A percentile compares a stretch with the other conserved stretches of the same genome.
Evolutionary conservation across 1,284 basidiomycete genomes (phyloP).

Genomic region (Bondarzewia mesenterica): DNA sequence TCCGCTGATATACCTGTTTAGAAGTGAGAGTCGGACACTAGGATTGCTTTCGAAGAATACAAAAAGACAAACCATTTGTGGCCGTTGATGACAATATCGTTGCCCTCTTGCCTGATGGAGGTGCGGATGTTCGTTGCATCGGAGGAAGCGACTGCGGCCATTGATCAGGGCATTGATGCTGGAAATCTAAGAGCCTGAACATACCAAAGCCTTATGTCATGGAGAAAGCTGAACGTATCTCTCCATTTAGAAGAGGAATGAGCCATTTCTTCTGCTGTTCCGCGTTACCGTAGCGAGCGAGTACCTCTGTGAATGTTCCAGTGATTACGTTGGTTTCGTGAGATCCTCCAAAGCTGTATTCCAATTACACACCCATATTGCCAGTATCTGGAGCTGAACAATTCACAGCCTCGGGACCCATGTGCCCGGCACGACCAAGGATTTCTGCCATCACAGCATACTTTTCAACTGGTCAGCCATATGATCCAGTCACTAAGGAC

Average conservation of each 20-base stretch:
- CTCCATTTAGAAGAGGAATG: slow-evolving; percentile 79
- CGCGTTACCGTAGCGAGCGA: slow-evolving; percentile 86
- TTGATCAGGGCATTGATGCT: neutral
- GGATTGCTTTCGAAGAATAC: neutral
- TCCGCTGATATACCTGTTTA: slow-evolving; percentile 86
- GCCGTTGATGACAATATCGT: slow-evolving; percentile 90
- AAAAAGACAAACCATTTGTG: slow-evolving; percentile 79
- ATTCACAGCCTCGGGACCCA: slow-evolving; percentile 84
- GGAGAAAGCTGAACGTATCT: slow-evolving; percentile 89
- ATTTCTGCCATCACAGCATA: slow-evolving; percentile 97
- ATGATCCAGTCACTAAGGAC: neutral
- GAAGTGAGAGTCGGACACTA: neutral
- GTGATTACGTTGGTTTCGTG: neutral
- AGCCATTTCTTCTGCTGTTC: slow-evolving; percentile 93
- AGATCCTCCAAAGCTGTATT: neutral
- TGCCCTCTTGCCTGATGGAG: slow-evolving; percentile 78
- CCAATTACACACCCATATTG: slow-evolving; percentile 69
- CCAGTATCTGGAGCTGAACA: slow-evolving; percentile 95
- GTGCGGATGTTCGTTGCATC: slow-evolving; percentile 95
- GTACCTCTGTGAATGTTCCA: slow-evolving; percentile 64
- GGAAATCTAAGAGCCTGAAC: slow-evolving; percentile 18
- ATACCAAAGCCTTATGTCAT: slow-evolving; percentile 90
- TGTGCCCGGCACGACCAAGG: slow-evolving; percentile 75
- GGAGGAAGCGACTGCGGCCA: slow-evolving; percentile 74
- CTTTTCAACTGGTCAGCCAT: slow-evolving; percentile 27